Evolutionary conservation across 164 flowering plant species (phyloP), one percentile per base, ranked within the genome.

Genomic region (Platanus orientalis): DNA sequence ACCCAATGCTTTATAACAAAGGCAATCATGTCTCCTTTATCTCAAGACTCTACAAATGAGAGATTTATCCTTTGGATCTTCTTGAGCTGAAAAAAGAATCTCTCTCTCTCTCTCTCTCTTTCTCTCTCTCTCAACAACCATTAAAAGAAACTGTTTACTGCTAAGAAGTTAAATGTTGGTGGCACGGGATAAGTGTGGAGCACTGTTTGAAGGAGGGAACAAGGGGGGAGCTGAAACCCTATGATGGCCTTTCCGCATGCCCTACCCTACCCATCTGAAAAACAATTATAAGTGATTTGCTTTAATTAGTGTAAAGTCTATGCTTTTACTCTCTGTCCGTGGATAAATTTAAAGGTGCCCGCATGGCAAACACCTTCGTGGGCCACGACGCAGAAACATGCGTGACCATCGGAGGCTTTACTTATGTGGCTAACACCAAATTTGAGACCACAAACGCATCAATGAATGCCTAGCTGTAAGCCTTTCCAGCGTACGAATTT

Each of bases 231-330:
- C 20, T 27, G 23, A 30, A 28, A 56, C 13, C 42, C 42, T 56
- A 30, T 56, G 42, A 56, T 56, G 12, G 59, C 42, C 25, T n/a
- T 30, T 56, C 59, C 42, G 20, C 59, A 56, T 56, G 42, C 42
- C 34, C 42, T 56, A 10, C 59, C 34, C 14, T 30, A 32, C 42
- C 59, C 40, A 24, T 51, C 14, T 30, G 3, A 20, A 32, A 56
- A 56, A 32, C 2, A 30, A 14, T 20, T 19, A 30, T 56, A 30
- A 2, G 19, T 56, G 23, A 28, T 19, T 9, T 56, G 24, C 59
- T 56, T 56, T 56, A 32, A 30, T 30, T 20, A 30, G 42, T 56
- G 42, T 56, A 56, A 56, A 30, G 59, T 19, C n/a, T 30, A 25
- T 51, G 54, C 54, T 54, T 54, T 52, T 54, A 9, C 6, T 1